These are phyloP conservation scores for Chlorencoelia australis DNA, from an alignment of 2,329 filamentous ascomycete genomes.

Conservation along the genomic window DNA sequence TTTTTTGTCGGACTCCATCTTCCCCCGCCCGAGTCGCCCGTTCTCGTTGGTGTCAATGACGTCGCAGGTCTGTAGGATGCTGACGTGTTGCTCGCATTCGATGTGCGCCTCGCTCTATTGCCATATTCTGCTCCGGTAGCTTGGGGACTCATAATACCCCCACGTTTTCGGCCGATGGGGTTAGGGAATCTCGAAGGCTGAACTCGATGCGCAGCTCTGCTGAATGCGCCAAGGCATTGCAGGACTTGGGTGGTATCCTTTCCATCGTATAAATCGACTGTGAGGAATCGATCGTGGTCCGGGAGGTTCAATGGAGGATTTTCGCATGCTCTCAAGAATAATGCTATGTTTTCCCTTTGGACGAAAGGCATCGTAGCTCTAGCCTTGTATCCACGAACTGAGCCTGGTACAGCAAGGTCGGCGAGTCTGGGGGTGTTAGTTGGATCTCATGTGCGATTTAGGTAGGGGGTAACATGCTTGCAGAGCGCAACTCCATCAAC, in stretches of 20 bases:
- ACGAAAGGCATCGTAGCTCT: slow-evolving; percentile 91
- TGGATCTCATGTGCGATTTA: background rate
- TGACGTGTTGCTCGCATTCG: slow-evolving; percentile 49
- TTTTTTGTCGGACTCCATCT: slow-evolving; percentile 55
- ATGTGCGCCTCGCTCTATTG: slow-evolving; percentile 38
- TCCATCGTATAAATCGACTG: slow-evolving; percentile 88
- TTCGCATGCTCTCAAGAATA: slow-evolving; percentile 86
- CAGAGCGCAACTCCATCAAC: slow-evolving; percentile 90
- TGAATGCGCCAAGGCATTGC: slow-evolving; percentile 87
- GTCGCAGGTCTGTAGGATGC: slow-evolving; percentile 34
- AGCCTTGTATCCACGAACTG: slow-evolving; percentile 76
- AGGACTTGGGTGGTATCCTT: slow-evolving; percentile 96
- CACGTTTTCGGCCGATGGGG: slow-evolving; percentile 63
- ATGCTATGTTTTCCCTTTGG: slow-evolving; percentile 98
- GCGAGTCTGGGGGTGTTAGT: slow-evolving; percentile 45
- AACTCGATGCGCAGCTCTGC: slow-evolving; percentile 66
- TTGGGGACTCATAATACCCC: slow-evolving; percentile 54
- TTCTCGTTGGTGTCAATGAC: slow-evolving; percentile 26
- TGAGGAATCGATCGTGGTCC: slow-evolving; percentile 91
- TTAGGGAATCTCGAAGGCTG: slow-evolving; percentile 66
- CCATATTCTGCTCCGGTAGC: slow-evolving; percentile 37
- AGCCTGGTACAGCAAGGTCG: slow-evolving; percentile 67
- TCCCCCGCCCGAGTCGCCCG: slow-evolving; percentile 36
- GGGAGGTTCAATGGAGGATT: slow-evolving; percentile 75
- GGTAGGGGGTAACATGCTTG: slow-evolving; percentile 49